These are phyloP conservation scores for apple (Malus domestica) DNA, from an alignment of 306 rosid species.

Conservation along the genomic window DNA sequence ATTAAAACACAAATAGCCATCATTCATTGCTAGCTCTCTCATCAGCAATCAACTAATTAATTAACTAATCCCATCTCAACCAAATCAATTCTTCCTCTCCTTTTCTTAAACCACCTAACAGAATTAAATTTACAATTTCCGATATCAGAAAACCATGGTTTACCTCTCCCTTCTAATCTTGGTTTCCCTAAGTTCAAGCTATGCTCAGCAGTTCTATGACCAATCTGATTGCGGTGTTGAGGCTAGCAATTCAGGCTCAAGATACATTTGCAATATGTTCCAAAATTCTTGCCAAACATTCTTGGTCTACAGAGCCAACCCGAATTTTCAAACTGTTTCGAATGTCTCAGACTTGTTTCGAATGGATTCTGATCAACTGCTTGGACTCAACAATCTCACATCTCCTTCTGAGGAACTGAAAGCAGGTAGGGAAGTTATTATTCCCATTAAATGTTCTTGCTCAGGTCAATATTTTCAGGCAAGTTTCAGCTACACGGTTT, in stretches of 20 bases:
- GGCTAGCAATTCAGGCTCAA: slow-evolving; percentile 27
- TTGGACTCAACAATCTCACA: slow-evolving; percentile 28
- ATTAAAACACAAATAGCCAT: not conserved
- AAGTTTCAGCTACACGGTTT: slow-evolving; percentile 27
- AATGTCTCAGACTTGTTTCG: slow-evolving; percentile 33
- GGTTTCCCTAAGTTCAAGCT: slow-evolving; percentile 26
- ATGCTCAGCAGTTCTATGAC: slow-evolving; percentile 42
- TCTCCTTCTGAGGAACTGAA: slow-evolving; percentile 26
- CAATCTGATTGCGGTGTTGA: slow-evolving; percentile 20
- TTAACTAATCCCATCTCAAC: not conserved
- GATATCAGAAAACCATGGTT: slow-evolving; percentile 20
- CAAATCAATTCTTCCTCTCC: not conserved
- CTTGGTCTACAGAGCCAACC: slow-evolving; percentile 49
- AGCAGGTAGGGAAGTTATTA: slow-evolving; percentile 48
- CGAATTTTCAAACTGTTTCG: slow-evolving; percentile 29
- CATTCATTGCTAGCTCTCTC: not conserved
- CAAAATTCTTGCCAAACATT: slow-evolving; percentile 46
- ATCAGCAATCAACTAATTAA: not conserved
- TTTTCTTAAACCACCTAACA: not conserved
- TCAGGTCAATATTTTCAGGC: slow-evolving; percentile 33
- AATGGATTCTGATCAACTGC: slow-evolving; percentile 15
- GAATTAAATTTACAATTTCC: not conserved
- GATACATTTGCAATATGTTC: slow-evolving; percentile 40
- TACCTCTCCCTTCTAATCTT: slow-evolving; percentile 28
- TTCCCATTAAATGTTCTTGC: slow-evolving; percentile 51